phyloP scores from a whole-genome alignment of 2,329 filamentous ascomycete genomes.

The Dothiorella sarmentorum region DNA sequence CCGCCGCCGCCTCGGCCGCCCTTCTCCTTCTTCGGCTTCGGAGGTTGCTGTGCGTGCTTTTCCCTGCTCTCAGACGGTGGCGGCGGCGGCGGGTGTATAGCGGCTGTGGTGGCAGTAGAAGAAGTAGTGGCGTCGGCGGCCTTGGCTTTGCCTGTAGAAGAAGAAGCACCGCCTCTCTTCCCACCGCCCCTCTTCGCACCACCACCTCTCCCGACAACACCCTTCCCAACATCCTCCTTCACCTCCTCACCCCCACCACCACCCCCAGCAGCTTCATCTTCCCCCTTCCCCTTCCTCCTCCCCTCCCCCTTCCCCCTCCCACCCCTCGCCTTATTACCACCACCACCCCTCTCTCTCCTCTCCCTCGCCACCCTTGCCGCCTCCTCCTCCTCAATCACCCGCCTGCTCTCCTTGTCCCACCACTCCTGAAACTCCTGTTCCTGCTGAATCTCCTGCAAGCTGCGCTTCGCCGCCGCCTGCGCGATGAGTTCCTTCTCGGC shows the following conservation, averaged over 20 bases:
- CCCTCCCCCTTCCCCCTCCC: conserved; percentile 8
- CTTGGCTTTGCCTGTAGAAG: too few species aligned
- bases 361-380: conserved; percentile 26
- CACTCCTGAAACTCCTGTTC: conserved; percentile 96
- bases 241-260: background rate
- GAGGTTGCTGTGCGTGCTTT: background rate
- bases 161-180: conserved; percentile 5
- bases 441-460: conserved; percentile 89
- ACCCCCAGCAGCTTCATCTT: conserved; percentile 8
- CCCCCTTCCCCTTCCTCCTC: conserved; percentile 29
- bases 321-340: conserved; percentile 26
- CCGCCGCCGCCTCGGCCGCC: background rate
- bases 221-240: too few species aligned
- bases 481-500: conserved; percentile 77
- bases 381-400: conserved; percentile 60
- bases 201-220: background rate
- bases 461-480: conserved; percentile 82
- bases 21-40: background rate
- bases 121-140: background rate
- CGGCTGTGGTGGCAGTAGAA: background rate
- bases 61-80: too few species aligned
- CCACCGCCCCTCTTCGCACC: background rate
- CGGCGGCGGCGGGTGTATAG: background rate
- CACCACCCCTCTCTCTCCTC: conserved; percentile 27
- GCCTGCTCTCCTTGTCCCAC: conserved; percentile 83